Conservation (phyloP, 169 alveolate genomes). For the Eimeria falciformis region DNA sequence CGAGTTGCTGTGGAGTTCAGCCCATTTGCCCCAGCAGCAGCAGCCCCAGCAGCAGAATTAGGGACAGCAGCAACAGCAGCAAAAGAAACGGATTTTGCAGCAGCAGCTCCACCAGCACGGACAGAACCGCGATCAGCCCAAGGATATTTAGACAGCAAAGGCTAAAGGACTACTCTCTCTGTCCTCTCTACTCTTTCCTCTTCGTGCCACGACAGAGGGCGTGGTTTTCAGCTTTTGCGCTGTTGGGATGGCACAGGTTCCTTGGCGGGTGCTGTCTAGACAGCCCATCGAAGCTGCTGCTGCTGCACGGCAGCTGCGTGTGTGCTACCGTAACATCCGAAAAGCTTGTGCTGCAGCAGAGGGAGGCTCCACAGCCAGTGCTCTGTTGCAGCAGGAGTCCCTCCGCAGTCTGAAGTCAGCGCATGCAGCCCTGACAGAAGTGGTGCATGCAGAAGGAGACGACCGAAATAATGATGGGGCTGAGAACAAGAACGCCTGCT, state of each 20-base stretch:
- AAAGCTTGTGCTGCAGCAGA: conserved; percentile 25
- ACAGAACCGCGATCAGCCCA: not conserved
- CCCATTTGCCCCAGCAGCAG: too few relatives aligned
- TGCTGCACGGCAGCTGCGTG: conserved; percentile 26
- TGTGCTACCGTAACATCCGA: conserved; percentile 32
- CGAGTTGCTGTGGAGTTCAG: too few relatives aligned
- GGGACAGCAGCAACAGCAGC: not conserved
- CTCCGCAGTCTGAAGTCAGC: conserved; percentile 20
- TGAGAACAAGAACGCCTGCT: not conserved
- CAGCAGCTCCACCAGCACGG: not conserved
- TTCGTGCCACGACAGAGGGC: too few relatives aligned
- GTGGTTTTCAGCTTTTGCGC: too few relatives aligned
- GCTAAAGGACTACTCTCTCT: too few relatives aligned
- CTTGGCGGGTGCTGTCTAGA: conserved; percentile 14
- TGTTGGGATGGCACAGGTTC: conserved; percentile 30
- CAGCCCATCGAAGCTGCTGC: conserved; percentile 35
- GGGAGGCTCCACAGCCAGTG: not conserved
- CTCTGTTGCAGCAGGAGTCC: conserved; percentile 35
- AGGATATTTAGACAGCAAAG: too few relatives aligned
- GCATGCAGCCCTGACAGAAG: conserved; percentile 24
- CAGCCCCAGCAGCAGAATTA: conserved; percentile 9
- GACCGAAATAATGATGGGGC: not conserved
- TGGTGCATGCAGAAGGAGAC: conserved; percentile 11
- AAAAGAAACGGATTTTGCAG: too few relatives aligned
- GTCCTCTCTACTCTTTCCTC: too few relatives aligned